Percentiles rank a stretch among this genome's conserved stretches.
Conservation (phyloP, 1,284 basidiomycete genomes). For the Apiotrichum porosum region DNA sequence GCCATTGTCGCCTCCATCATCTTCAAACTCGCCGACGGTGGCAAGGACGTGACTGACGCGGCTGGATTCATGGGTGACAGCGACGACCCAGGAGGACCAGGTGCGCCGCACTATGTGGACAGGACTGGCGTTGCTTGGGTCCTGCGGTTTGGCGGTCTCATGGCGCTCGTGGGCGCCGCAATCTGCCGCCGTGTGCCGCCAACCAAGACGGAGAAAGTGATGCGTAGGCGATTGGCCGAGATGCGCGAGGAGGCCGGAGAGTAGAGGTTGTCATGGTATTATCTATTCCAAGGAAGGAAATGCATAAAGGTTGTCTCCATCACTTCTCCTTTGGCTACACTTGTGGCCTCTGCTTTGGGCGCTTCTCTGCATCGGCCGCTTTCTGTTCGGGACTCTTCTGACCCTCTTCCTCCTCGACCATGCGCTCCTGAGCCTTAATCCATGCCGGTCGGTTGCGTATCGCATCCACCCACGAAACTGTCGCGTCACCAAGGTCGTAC, state of each 20-base stretch:
- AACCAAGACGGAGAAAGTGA: constrained; percentile 76
- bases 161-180: constrained; percentile 68
- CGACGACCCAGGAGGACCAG: too few species aligned
- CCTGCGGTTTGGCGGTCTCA: constrained; percentile 81
- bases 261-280: too few species aligned
- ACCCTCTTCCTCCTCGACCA: constrained; percentile 8
- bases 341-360: too few species aligned
- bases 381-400: too few species aligned
- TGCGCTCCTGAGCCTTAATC: background rate
- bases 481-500: too few species aligned
- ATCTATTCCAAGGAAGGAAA: too few species aligned
- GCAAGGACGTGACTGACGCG: background rate
- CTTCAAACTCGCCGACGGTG: constrained; percentile 69
- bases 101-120: constrained; percentile 56
- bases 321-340: too few species aligned
- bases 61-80: too few species aligned
- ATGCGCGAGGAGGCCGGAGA: constrained; percentile 56
- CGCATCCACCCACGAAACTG: constrained; percentile 4
- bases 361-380: too few species aligned
- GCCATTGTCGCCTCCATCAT: constrained; percentile 83
- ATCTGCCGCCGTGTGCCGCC: constrained; percentile 74
- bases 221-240: constrained; percentile 70
- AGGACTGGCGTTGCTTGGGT: constrained; percentile 91
- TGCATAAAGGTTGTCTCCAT: too few species aligned
- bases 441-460: constrained; percentile 11